Evolutionary conservation across 1,139 yeast species (phyloP).

Genomic region (Pichia terricola): DNA sequence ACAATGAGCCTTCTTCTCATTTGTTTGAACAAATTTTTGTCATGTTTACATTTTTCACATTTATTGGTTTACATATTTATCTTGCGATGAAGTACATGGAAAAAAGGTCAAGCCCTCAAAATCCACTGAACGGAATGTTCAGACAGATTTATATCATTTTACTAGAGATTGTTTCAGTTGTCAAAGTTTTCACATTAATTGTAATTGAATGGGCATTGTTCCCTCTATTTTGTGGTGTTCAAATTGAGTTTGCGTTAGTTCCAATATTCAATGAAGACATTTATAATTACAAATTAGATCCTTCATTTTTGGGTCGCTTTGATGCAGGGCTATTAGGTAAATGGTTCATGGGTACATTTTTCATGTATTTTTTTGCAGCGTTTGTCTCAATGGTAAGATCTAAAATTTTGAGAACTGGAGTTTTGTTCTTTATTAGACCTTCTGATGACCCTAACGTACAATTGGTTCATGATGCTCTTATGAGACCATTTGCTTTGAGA

Average conservation of each 20-base stretch:
- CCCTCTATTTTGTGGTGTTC: slow-evolving; percentile 79
- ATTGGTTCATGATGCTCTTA: slow-evolving; percentile 80
- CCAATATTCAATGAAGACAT: slow-evolving; percentile 34
- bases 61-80: slow-evolving; percentile 26
- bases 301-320: slow-evolving; percentile 4
- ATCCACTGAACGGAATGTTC: slow-evolving; percentile 40
- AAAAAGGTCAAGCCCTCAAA: slow-evolving; percentile 23
- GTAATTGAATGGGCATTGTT: slow-evolving; percentile 72
- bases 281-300: slow-evolving; percentile 10
- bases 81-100: slow-evolving; percentile 30
- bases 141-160: slow-evolving; percentile 42
- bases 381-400: slow-evolving; percentile 79
- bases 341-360: slow-evolving; percentile 75
- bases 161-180: slow-evolving; percentile 49
- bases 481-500: slow-evolving; percentile 65
- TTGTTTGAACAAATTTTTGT: slow-evolving; percentile 14
- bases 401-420: slow-evolving; percentile 75
- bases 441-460: slow-evolving; percentile 92
- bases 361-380: slow-evolving; percentile 81
- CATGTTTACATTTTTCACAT: slow-evolving; percentile 31
- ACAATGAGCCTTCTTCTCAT: slow-evolving; percentile 17
- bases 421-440: slow-evolving; percentile 79
- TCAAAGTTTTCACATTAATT: slow-evolving; percentile 68
- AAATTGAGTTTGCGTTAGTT: slow-evolving; percentile 59
- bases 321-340: slow-evolving; percentile 18